phyloP scores from a whole-genome alignment of 805 yeast species.

The Yamadazyma insecticola region DNA sequence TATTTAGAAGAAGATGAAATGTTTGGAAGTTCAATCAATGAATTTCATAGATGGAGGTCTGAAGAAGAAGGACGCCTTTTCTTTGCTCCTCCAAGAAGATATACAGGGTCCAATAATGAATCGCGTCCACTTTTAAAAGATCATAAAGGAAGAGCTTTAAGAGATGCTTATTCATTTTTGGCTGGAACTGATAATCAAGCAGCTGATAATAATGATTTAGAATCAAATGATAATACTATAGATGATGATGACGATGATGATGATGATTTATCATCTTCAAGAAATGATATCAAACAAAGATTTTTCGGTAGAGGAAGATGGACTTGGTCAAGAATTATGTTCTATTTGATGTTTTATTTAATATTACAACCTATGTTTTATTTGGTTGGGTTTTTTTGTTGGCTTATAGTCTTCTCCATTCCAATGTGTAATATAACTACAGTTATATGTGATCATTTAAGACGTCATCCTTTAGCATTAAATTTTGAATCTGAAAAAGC shows the following conservation, averaged over 20 bases:
- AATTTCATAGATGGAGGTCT: slow-evolving; percentile 84
- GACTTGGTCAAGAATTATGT: slow-evolving; percentile 77
- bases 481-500: slow-evolving; percentile 59
- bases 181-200: slow-evolving; percentile 20
- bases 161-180: slow-evolving; percentile 33
- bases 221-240: slow-evolving; percentile 3
- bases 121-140: slow-evolving; percentile 37
- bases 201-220: slow-evolving; percentile 17
- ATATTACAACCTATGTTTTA: slow-evolving; percentile 64
- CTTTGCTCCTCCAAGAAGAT: slow-evolving; percentile 62
- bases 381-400: slow-evolving; percentile 54
- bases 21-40: slow-evolving; percentile 80
- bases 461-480: slow-evolving; percentile 89
- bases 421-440: slow-evolving; percentile 85
- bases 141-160: slow-evolving; percentile 36
- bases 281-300: slow-evolving; percentile 45
- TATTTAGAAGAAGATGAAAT: slow-evolving; percentile 83
- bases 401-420: slow-evolving; percentile 83
- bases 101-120: slow-evolving; percentile 26
- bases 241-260: slow-evolving; percentile 13
- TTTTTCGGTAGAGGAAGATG: slow-evolving; percentile 90
- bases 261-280: slow-evolving; percentile 12
- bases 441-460: slow-evolving; percentile 67
- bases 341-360: slow-evolving; percentile 66
- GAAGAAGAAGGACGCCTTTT: slow-evolving; percentile 73